A percentile compares a stretch with the other conserved stretches of the same genome.
Conservation (phyloP, 805 yeast species). For the Millerozyma miso region DNA sequence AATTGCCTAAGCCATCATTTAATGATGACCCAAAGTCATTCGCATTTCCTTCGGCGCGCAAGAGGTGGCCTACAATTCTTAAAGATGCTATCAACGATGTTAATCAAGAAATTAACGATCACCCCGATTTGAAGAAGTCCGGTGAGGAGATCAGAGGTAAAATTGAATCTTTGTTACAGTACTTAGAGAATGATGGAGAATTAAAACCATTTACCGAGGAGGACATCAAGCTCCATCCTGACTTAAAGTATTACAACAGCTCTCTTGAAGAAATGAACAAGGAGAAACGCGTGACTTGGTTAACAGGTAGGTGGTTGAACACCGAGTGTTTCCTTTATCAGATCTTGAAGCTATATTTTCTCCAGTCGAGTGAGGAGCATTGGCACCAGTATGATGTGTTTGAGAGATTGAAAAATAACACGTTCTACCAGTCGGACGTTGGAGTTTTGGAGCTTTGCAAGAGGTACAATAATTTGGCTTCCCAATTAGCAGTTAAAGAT, state of each 20-base stretch:
- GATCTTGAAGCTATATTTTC: slow-evolving; percentile 44
- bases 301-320: slow-evolving; percentile 84
- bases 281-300: slow-evolving; percentile 53
- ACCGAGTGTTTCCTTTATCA: slow-evolving; percentile 85
- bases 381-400: slow-evolving; percentile 65
- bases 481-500: slow-evolving; percentile 16
- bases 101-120: slow-evolving; percentile 24
- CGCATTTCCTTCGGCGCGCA: slow-evolving; percentile 72
- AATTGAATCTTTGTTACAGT: slow-evolving; percentile 41
- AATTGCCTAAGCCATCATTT: slow-evolving; percentile 47
- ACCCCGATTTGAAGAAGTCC: slow-evolving; percentile 32
- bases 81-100: slow-evolving; percentile 66
- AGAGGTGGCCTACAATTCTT: slow-evolving; percentile 86
- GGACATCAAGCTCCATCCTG: slow-evolving; percentile 41
- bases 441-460: slow-evolving; percentile 83
- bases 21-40: slow-evolving; percentile 74
- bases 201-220: slow-evolving; percentile 24
- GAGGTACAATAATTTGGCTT: slow-evolving; percentile 44
- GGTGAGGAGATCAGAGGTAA: slow-evolving; percentile 42
- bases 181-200: slow-evolving; percentile 35
- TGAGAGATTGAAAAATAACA: slow-evolving; percentile 59
- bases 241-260: slow-evolving; percentile 57
- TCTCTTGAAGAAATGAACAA: slow-evolving; percentile 34
- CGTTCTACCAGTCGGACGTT: slow-evolving; percentile 67
- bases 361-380: slow-evolving; percentile 21